These are phyloP conservation scores for Botryotinia globosa DNA, from an alignment of 2,329 filamentous ascomycete genomes.

Conservation along the genomic window DNA sequence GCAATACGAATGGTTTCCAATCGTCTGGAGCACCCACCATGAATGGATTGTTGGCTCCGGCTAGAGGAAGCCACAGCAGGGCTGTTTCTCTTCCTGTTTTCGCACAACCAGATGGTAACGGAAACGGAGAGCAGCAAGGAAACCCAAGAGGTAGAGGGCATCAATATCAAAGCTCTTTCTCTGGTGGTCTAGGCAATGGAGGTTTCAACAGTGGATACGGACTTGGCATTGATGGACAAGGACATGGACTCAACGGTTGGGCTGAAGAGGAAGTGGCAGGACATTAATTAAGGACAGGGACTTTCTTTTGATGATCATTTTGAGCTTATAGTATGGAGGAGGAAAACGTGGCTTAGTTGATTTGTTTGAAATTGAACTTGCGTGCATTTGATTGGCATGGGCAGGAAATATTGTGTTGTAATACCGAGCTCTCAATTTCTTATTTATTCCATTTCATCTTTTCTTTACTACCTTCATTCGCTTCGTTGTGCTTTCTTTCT, in stretches of 20 bases:
- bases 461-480: conserved; percentile 13
- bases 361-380: conserved; percentile 13
- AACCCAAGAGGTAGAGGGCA: conserved; percentile 52
- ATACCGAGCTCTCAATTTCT: conserved; percentile 12
- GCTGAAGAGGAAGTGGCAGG: conserved; percentile 52
- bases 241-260: conserved; percentile 62
- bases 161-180: conserved; percentile 62
- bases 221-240: conserved; percentile 57
- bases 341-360: conserved; percentile 7
- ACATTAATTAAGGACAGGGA: conserved; percentile 26
- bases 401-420: conserved; percentile 19
- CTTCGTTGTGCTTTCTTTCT: conserved; percentile 16
- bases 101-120: conserved; percentile 53
- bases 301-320: background rate
- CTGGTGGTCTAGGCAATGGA: conserved; percentile 35
- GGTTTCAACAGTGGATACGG: conserved; percentile 48
- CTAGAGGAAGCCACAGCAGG: conserved; percentile 59
- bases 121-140: conserved; percentile 35
- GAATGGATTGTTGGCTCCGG: conserved; percentile 73
- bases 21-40: conserved; percentile 58
- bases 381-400: conserved; percentile 10
- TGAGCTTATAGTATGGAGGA: background rate
- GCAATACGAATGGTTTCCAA: conserved; percentile 55
- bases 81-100: conserved; percentile 83
- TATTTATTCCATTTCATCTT: background rate